Evolutionary conservation across 2,329 filamentous ascomycete species (phyloP).

Genomic region (Cercospora canescens): DNA sequence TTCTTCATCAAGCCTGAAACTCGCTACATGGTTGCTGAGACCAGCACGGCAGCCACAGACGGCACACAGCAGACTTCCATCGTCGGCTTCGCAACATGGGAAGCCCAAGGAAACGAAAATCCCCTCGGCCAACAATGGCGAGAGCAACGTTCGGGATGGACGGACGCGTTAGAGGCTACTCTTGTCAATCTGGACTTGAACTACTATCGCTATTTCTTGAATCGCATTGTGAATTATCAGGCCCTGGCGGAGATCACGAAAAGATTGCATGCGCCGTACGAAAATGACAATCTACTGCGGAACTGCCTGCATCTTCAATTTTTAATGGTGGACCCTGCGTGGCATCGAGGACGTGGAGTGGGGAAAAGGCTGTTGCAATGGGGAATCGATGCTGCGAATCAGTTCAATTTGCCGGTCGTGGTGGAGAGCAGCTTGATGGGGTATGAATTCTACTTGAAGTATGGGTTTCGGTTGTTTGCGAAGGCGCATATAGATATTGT

Average conservation of each 20-base stretch:
- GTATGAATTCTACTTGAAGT: conserved; percentile 24
- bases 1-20: conserved; percentile 21
- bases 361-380: conserved; percentile 21
- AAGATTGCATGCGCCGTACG: conserved; percentile 16
- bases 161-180: conserved; percentile 6
- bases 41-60: neutral
- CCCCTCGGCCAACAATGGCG: conserved; percentile 15
- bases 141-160: conserved; percentile 6
- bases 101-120: conserved; percentile 18
- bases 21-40: conserved; percentile 24
- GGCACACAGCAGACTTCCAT: conserved; percentile 13
- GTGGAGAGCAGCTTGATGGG: conserved; percentile 21
- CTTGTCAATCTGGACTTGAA: conserved; percentile 13
- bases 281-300: conserved; percentile 5
- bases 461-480: conserved; percentile 19
- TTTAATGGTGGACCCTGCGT: conserved; percentile 21
- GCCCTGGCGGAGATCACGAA: conserved; percentile 13
- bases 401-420: conserved; percentile 15
- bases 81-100: conserved; percentile 24
- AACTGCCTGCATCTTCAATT: conserved; percentile 24
- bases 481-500: conserved; percentile 19
- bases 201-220: conserved; percentile 22
- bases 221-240: conserved; percentile 20
- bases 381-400: conserved; percentile 18
- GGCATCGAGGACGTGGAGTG: conserved; percentile 21